These are phyloP conservation scores for Candida nonsorbophila DNA, from an alignment of 805 yeast species.

Conservation along the genomic window DNA sequence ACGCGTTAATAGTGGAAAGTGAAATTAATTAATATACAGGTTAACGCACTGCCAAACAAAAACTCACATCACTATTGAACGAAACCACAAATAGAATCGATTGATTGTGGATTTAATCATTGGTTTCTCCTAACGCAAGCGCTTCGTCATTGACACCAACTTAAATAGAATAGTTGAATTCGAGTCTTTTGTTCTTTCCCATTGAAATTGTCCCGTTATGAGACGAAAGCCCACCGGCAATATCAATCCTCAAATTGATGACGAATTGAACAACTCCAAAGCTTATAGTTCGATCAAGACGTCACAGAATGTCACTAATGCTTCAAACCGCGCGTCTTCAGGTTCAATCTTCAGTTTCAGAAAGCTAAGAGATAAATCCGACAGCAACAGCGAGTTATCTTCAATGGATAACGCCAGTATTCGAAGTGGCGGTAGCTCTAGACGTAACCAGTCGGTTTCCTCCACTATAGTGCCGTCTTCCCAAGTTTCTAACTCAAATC, in stretches of 20 bases:
- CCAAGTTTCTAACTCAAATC: slow-evolving; percentile 27
- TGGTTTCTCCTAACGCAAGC: too few relatives aligned
- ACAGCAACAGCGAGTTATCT: slow-evolving; percentile 22
- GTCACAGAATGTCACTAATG: slow-evolving; percentile 2
- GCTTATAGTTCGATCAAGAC: slow-evolving; percentile 16
- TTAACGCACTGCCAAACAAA: too few relatives aligned
- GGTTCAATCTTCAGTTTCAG: slow-evolving; percentile 33
- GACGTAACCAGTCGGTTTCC: slow-evolving; percentile 8
- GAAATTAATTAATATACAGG: neutral
- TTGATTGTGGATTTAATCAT: too few relatives aligned
- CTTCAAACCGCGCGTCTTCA: slow-evolving; percentile 21
- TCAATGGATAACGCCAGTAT: slow-evolving; percentile 28
- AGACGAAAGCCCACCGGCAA: too few relatives aligned
- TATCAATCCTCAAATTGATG: slow-evolving; percentile 15
- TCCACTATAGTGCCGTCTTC: slow-evolving; percentile 23
- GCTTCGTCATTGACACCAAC: too few relatives aligned
- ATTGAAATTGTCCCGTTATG: too few relatives aligned
- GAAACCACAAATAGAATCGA: too few relatives aligned
- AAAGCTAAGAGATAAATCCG: slow-evolving; percentile 18
- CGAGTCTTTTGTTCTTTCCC: too few relatives aligned
- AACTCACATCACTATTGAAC: too few relatives aligned
- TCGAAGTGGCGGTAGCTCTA: slow-evolving; percentile 15
- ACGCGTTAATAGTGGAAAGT: neutral
- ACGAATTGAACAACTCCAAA: slow-evolving; percentile 22
- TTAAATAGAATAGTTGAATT: too few relatives aligned